Evolutionary conservation across 2,329 filamentous ascomycete species (phyloP).

Genomic region (Diaporthe sp.): DNA sequence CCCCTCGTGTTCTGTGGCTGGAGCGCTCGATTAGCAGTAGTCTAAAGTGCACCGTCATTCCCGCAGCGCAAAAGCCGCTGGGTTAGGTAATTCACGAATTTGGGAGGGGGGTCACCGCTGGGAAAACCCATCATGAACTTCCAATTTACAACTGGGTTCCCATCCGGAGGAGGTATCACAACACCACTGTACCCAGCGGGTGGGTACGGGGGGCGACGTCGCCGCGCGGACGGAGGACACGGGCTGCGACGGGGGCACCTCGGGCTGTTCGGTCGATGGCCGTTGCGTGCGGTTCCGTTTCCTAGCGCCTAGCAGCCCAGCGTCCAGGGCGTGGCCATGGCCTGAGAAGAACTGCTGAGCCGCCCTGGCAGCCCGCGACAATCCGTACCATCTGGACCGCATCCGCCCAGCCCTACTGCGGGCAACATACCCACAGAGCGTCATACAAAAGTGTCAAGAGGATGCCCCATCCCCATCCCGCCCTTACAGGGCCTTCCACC

Average conservation of each 20-base stretch:
- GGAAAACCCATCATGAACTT: background rate
- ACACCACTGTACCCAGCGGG: background rate
- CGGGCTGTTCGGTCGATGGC: constrained; percentile 17
- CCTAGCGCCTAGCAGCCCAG: background rate
- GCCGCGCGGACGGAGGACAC: background rate
- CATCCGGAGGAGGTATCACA: background rate
- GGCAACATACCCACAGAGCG: constrained; percentile 12
- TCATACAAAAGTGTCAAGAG: constrained; percentile 13
- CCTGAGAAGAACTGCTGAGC: constrained; percentile 5
- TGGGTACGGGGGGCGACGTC: background rate
- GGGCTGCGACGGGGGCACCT: background rate
- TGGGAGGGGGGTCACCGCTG: background rate
- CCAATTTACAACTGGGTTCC: constrained; percentile 3
- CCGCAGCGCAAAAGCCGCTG: constrained; percentile 3
- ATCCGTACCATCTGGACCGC: background rate
- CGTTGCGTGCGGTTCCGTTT: constrained; percentile 21
- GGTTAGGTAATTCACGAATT: constrained; percentile 22
- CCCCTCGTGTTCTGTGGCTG: constrained; percentile 14
- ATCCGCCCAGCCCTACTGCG: constrained; percentile 24
- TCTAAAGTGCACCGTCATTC: background rate
- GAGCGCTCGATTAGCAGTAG: background rate
- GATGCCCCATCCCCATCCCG: background rate
- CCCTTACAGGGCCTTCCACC: background rate
- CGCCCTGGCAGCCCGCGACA: background rate
- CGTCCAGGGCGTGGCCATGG: background rate